Percentiles rank a stretch among this genome's conserved stretches.
phyloP scores from a whole-genome alignment of 345 rosid genomes.

The Acer yangbiense region DNA sequence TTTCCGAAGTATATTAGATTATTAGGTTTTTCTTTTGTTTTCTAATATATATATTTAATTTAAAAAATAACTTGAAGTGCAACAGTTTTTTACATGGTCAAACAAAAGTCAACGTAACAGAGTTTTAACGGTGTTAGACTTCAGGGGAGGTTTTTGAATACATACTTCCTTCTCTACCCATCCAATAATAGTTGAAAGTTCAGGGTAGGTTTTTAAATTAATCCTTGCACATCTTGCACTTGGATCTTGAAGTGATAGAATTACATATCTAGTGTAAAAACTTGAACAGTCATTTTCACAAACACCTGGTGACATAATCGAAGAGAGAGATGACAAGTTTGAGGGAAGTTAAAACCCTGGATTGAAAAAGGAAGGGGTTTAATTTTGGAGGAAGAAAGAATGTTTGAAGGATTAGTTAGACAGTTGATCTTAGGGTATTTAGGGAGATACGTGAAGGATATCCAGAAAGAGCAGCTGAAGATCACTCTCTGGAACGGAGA shows the following conservation, averaged over 20 bases:
- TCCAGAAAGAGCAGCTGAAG: slow-evolving; percentile 78
- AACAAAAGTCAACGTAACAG: no score
- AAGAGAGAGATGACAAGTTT: not conserved
- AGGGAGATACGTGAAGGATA: slow-evolving; percentile 79
- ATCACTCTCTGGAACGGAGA: slow-evolving; percentile 83
- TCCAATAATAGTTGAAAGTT: no score
- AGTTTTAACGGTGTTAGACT: no score
- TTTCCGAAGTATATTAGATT: no score
- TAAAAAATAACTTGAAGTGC: no score
- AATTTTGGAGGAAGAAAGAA: slow-evolving; percentile 7
- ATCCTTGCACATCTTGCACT: not conserved
- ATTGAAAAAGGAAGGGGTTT: no score
- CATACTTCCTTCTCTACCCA: no score
- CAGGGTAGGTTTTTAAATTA: no score
- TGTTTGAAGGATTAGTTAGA: slow-evolving; percentile 77
- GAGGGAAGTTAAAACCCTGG: not conserved
- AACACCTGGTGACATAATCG: not conserved
- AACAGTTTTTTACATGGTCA: no score
- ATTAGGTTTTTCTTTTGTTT: no score
- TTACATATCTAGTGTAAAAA: not conserved
- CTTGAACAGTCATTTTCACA: not conserved
- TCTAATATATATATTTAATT: no score
- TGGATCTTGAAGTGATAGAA: not conserved
- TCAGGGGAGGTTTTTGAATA: no score
- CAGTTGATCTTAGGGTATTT: slow-evolving; percentile 70